phyloP scores from a whole-genome alignment of 345 rosid genomes.

The Hibiscus syriacus region DNA sequence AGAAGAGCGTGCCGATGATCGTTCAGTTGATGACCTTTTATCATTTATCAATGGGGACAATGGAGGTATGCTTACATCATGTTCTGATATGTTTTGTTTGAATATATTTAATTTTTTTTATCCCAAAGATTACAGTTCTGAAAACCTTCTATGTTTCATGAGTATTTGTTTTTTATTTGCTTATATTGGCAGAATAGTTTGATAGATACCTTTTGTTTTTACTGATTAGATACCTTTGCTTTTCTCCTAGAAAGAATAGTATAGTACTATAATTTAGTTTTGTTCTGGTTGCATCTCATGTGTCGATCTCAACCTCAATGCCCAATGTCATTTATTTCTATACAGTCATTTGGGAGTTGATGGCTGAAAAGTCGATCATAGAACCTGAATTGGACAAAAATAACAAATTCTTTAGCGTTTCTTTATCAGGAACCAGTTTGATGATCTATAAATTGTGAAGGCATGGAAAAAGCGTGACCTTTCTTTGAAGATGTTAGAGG shows the following conservation, averaged over 20 bases:
- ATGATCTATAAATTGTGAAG: neutral
- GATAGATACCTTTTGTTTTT: neutral
- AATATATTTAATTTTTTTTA: constrained; percentile 1
- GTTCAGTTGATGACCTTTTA: constrained; percentile 84
- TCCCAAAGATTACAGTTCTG: neutral
- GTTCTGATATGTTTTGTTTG: constrained; percentile 6
- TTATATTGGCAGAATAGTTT: neutral
- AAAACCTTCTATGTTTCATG: neutral
- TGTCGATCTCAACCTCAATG: neutral
- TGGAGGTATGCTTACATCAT: constrained; percentile 37
- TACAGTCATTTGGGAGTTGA: too few relatives aligned
- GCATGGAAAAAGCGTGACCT: neutral
- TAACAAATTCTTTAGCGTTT: neutral
- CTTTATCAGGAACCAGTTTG: neutral
- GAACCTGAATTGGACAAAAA: too few relatives aligned
- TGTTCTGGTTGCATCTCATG: too few relatives aligned
- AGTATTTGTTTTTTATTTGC: neutral
- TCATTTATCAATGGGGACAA: constrained; percentile 67
- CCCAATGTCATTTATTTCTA: too few relatives aligned
- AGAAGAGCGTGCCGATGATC: constrained; percentile 68
- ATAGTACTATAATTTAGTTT: too few relatives aligned
- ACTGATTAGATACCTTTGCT: neutral
- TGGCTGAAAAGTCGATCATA: too few relatives aligned
- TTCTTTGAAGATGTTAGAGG: neutral
- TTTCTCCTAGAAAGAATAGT: neutral